A percentile compares a stretch with the other conserved stretches of the same genome.
phyloP scores from a whole-genome alignment of 177 flowering plant species.

The Telopea speciosissima region DNA sequence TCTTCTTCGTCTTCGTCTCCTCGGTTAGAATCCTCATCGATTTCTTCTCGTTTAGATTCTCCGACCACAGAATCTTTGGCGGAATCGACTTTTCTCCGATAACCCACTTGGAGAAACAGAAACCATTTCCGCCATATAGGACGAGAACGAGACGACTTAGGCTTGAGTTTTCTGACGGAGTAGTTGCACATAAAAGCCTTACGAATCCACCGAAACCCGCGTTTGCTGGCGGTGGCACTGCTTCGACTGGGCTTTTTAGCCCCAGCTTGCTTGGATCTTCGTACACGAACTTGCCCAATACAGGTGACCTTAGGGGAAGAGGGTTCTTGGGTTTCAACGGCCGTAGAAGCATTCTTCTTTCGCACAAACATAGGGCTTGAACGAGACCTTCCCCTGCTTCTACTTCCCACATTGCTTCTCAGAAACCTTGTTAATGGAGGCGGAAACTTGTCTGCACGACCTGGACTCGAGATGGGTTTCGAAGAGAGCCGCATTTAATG shows the following conservation, averaged over 20 bases:
- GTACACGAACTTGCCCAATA: constrained; percentile 68
- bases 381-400: constrained; percentile 57
- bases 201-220: constrained; percentile 23
- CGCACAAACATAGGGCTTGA: constrained; percentile 51
- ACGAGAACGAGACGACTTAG: constrained; percentile 9
- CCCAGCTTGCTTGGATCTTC: constrained; percentile 27
- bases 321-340: constrained; percentile 56
- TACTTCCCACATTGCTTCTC: constrained; percentile 52
- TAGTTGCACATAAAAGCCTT: constrained; percentile 21
- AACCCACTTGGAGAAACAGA: constrained; percentile 16
- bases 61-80: constrained; percentile 6
- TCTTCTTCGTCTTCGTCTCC: constrained; percentile 9
- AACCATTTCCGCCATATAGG: constrained; percentile 30
- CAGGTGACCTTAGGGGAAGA: constrained; percentile 89
- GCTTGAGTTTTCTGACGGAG: constrained; percentile 15
- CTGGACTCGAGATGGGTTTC: constrained; percentile 63
- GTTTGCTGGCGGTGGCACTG: constrained; percentile 1
- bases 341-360: constrained; percentile 21
- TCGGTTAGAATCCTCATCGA: constrained; percentile 6
- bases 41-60: constrained; percentile 12
- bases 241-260: not conserved
- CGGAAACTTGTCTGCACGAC: constrained; percentile 55
- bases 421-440: constrained; percentile 67
- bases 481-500: constrained; percentile 35
- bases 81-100: constrained; percentile 16